Conservation (phyloP, 2,329 filamentous ascomycete species). For the Exophiala calicioides region DNA sequence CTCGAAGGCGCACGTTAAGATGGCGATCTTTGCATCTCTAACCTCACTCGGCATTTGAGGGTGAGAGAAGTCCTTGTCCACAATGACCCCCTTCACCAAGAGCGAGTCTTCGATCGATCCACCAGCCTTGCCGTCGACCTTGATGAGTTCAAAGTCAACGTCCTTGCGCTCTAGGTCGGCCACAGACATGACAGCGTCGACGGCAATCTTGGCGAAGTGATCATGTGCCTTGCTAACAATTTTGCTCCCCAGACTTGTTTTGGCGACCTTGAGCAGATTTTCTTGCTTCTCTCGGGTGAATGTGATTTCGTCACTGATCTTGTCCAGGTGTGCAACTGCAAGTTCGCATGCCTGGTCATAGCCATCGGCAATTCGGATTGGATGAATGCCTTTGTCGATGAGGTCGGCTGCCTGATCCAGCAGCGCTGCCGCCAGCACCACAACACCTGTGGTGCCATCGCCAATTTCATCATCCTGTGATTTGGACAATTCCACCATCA, state of each 20-base stretch:
- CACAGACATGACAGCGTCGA: slow-evolving; percentile 94
- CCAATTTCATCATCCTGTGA: slow-evolving; percentile 99
- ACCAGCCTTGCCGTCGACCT: slow-evolving; percentile 97
- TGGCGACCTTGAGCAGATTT: slow-evolving; percentile 91
- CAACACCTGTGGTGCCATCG: slow-evolving; percentile 95
- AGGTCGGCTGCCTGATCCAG: slow-evolving; percentile 95
- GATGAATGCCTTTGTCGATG: slow-evolving; percentile 99
- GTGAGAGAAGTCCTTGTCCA: slow-evolving; percentile 99
- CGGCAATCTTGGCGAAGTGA: slow-evolving; percentile 95
- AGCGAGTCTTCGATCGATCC: slow-evolving; percentile 90
- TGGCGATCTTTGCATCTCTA: slow-evolving; percentile 92
- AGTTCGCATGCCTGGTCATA: slow-evolving; percentile 98
- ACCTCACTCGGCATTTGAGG: slow-evolving; percentile 98
- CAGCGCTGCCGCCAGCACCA: slow-evolving; percentile 90
- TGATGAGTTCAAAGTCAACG: slow-evolving; percentile 98
- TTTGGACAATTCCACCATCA: slow-evolving; percentile 94
- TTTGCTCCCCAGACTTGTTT: slow-evolving; percentile 95
- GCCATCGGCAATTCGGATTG: slow-evolving; percentile 96
- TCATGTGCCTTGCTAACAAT: slow-evolving; percentile 99
- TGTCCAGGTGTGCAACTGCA: slow-evolving; percentile 86
- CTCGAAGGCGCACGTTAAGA: slow-evolving; percentile 96
- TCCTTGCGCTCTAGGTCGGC: slow-evolving; percentile 95
- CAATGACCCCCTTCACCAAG: slow-evolving; percentile 94
- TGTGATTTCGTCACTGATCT: slow-evolving; percentile 85
- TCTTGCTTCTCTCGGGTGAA: slow-evolving; percentile 78